Percentiles rank a stretch among this genome's conserved stretches.
These are phyloP conservation scores for Mycotypha africana DNA, from an alignment of 371 early-diverging fungal species.

Conservation along the genomic window DNA sequence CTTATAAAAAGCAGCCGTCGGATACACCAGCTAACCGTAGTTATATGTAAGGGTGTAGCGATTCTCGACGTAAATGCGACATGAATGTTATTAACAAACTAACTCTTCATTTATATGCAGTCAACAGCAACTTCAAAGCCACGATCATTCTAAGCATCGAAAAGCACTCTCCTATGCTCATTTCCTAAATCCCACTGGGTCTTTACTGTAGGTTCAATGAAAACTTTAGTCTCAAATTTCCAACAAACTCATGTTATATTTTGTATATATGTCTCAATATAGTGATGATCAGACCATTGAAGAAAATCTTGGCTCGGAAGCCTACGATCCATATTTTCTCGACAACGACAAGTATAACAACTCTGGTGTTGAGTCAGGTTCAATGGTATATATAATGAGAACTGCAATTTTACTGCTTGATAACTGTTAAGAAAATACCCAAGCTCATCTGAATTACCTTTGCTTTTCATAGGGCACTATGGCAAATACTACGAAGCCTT, in stretches of 20 bases:
- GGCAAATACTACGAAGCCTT: conserved; percentile 21
- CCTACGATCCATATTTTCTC: conserved; percentile 55
- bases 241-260: no score
- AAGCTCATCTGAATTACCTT: no score
- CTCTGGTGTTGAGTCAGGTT: conserved; percentile 24
- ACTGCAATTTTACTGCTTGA: no score
- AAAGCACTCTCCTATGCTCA: conserved; percentile 42
- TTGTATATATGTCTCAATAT: background rate
- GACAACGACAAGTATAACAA: conserved; percentile 51
- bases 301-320: conserved; percentile 1
- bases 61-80: no score
- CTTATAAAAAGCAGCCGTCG: conserved; percentile 25
- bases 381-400: conserved; percentile 15
- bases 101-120: conserved; percentile 1
- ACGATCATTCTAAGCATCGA: conserved; percentile 29
- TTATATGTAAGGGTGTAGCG: conserved; percentile 48
- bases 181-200: conserved; percentile 30
- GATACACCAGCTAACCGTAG: conserved; percentile 22
- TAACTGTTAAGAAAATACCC: no score
- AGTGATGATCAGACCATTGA: conserved; percentile 12
- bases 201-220: conserved; percentile 26
- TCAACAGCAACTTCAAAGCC: conserved; percentile 36
- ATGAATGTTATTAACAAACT: no score
- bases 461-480: conserved; percentile 5
- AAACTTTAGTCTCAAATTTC: no score